These are phyloP conservation scores for Kodamaea jinghongensis DNA, from an alignment of 805 yeast species.

Conservation along the genomic window DNA sequence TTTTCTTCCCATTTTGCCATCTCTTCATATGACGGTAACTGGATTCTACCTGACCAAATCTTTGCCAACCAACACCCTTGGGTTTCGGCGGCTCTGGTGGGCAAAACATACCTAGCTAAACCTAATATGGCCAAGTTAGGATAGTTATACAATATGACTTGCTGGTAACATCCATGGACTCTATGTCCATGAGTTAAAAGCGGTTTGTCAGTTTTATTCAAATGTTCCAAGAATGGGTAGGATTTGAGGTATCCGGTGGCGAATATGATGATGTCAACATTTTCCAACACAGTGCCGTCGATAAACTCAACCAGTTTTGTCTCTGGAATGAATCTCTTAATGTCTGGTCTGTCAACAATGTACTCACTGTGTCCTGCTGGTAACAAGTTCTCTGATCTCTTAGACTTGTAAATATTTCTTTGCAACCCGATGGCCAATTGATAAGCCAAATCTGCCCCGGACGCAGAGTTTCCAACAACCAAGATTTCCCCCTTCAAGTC, in stretches of 20 bases:
- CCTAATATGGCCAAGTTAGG: slow-evolving; percentile 44
- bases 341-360: slow-evolving; percentile 43
- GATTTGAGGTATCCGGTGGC: slow-evolving; percentile 41
- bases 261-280: slow-evolving; percentile 30
- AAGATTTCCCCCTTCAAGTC: slow-evolving; percentile 41
- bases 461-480: slow-evolving; percentile 74
- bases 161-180: slow-evolving; percentile 42
- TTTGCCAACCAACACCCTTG: slow-evolving; percentile 46
- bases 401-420: slow-evolving; percentile 45
- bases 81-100: slow-evolving; percentile 49
- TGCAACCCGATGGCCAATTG: slow-evolving; percentile 50
- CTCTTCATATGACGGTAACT: slow-evolving; percentile 36
- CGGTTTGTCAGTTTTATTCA: slow-evolving; percentile 14
- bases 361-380: slow-evolving; percentile 45
- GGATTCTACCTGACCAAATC: slow-evolving; percentile 40
- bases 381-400: slow-evolving; percentile 42
- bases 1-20: slow-evolving; percentile 32
- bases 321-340: slow-evolving; percentile 36
- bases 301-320: slow-evolving; percentile 23
- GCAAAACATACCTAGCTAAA: slow-evolving; percentile 45
- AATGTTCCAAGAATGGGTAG: slow-evolving; percentile 30
- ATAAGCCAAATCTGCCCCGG: slow-evolving; percentile 69
- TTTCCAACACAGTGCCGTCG: slow-evolving; percentile 22
- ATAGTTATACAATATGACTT: slow-evolving; percentile 45
- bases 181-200: slow-evolving; percentile 32